Evolutionary conservation across 306 rosid genomes (phyloP), one percentile per base, ranked within the genome.

Genomic region (Citrullus colocynthis): DNA sequence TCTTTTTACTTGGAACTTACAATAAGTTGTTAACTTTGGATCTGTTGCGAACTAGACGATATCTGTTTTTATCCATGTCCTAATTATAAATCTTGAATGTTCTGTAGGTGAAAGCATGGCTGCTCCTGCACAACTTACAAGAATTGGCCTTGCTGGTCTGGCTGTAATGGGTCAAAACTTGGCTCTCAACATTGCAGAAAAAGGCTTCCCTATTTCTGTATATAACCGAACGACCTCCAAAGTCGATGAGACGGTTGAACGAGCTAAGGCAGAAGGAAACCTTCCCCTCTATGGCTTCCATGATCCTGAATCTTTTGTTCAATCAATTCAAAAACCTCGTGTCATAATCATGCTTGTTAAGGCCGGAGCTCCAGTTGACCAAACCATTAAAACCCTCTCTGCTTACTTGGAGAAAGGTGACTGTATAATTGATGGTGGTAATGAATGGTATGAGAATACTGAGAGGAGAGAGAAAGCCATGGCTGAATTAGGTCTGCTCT

Each of bases 151-250:
- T 37, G 83, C 81, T 61, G 85, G 87, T 56, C 79, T 85, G 51
- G 85, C 85, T 45, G 85, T 85, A 36, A 79, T 85, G 85, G 85
- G 85, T 51, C 80, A 77, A 80, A 85, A 85, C 79, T 78, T 85
- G 24, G 85, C 85, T 32, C 85, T 82, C 74, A 82, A 85, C 65
- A 82, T 85, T 64, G 83, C 84, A 36, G 83, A 82, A 51, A 85
- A 85, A 65, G 83, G 84, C 16, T 82, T 85, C 57, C 80, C 85
- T 30, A 76, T 79, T 42, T 85, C 88, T 20, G 84, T 85, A 24
- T 85, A 81, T 45, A 81, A 84, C 58, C 49, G 85, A 37, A 82
- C 83, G 42, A 82, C 78, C 45, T 85, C 85, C 10, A 82, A 82
- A 72, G 80, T 85, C 34, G 85, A 85, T 36, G 84, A 85, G 44